phyloP scores from a whole-genome alignment of 176 grass and related monocot species.

The Cocos nucifera region DNA sequence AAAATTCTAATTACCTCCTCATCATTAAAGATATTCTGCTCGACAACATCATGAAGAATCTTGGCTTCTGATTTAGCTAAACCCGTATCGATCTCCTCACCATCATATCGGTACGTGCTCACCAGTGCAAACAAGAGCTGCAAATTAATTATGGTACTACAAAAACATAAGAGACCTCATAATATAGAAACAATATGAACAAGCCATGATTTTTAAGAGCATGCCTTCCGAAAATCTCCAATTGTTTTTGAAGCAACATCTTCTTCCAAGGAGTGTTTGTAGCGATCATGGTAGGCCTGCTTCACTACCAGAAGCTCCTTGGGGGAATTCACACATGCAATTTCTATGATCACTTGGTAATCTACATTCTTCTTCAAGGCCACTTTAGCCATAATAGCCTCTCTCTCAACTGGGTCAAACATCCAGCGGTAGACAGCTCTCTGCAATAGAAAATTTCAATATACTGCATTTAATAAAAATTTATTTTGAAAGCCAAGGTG shows the following conservation, averaged over 20 bases:
- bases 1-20: constrained; percentile 64
- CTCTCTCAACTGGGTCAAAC: constrained; percentile 49
- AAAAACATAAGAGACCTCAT: background rate
- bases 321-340: constrained; percentile 49
- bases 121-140: constrained; percentile 54
- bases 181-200: background rate
- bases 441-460: constrained; percentile 19
- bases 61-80: constrained; percentile 54
- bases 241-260: constrained; percentile 45
- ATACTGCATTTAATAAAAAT: background rate
- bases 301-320: constrained; percentile 53
- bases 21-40: constrained; percentile 20
- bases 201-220: background rate
- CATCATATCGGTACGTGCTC: constrained; percentile 64
- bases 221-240: constrained; percentile 46
- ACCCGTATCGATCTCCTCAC: constrained; percentile 36
- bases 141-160: background rate
- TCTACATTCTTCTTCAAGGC: constrained; percentile 42
- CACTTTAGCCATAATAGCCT: constrained; percentile 48
- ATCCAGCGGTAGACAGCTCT: constrained; percentile 66
- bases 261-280: constrained; percentile 68
- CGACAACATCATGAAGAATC: constrained; percentile 33
- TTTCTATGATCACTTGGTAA: constrained; percentile 50
- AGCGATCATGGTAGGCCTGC: constrained; percentile 55
- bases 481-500: background rate